Evolutionary conservation across 805 yeast species (phyloP), one percentile per base, ranked within the genome.

Genomic region (Ogataea paradorogensis): DNA sequence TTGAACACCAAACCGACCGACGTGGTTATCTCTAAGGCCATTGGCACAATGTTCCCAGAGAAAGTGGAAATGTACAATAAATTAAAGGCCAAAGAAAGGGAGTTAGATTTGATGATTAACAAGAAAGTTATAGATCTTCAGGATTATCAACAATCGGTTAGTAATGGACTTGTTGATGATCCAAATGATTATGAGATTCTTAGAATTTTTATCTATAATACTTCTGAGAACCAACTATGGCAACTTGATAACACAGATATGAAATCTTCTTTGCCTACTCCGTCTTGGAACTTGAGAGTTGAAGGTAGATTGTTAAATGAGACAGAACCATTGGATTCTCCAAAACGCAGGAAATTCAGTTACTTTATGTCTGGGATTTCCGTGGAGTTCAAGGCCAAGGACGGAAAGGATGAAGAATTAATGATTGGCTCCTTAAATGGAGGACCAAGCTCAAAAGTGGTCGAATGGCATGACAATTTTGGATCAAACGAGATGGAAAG

Each of bases 221-320:
- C 87, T 4, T 69, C 84, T 22, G 85, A 82, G 46, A 85, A 86
- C 59, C 98, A 91, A 65, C 86, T 91, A 30, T 93, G 98, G 98
- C 91, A 84, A 58, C 46, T 36, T 14, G 45, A 43, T 14, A 49
- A 43, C 13, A 32, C 36, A 7, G 40, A 43, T 14, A 43, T 38
- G 40, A 35, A 58, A 42, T 31, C 54, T 42, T 31, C 31, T 18
- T 18, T 18, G 13, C 42, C 26, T 24, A 57, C 52, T 3, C 74
- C 86, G 3, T 59, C 76, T 1, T 91, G 97, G 97, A 84, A 93
- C 1, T 71, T 91, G 49, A 73, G 95, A 42, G 75, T 93, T 18
- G 98, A 93, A 62, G 99, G 99, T 10, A 70, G 90, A 43, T 65
- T 87, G 16, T 65, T 90, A 14, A 66, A 73, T 48, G 63, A 59